Base-by-base conservation (phyloP, 345 rosid genomes). In the Ceriops zippeliana region DNA sequence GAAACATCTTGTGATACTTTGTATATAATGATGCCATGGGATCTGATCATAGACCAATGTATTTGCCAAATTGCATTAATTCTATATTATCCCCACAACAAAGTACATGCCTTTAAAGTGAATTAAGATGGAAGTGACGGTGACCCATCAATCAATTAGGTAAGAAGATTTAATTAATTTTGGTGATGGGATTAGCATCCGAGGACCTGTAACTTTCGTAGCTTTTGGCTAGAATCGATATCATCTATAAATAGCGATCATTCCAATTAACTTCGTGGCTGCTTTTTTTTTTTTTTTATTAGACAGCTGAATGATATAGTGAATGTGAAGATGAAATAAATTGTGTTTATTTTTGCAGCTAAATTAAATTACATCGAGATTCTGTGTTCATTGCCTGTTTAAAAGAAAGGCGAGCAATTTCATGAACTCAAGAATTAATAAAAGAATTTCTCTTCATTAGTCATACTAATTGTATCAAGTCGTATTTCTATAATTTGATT, bases 111-210 rank as follows among this genome's bases (percentile, higher is more conserved):
- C 32, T 24, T 54, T 21, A 22, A 54, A 66, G 69, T 32, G 49
- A 19, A 64, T 8, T 19, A 52, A 38, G 53, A 65, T 8, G 63
- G 56, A 26, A 64, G 65, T 62, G 42, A 32, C 17, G 38, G 4
- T 1, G 61, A 64, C 31, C 31, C 54, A 54, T 51, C 60, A 37
- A 52, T 52, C 6, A 22, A 8, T 6, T 7, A 6, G 52, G n/a
- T 6, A 66, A 21, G 6, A 53, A 19, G 7, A 20, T 66, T 66
- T 19, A 38, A 42, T 42, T 42, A 13, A 13, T 42, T 42, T 42
- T 42, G 19, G 19, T 32, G 61, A 66, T 54, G 49, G 24, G 61
- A 72, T 68, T 28, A 78, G 81, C 38, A 78, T 70, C 64, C 67
- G n/a, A 77, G 56, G 74, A 72, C 26, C 21, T 62, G 72, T 62